Base-by-base conservation (phyloP, 306 rosid species). In the Citrullus amarus region DNA sequence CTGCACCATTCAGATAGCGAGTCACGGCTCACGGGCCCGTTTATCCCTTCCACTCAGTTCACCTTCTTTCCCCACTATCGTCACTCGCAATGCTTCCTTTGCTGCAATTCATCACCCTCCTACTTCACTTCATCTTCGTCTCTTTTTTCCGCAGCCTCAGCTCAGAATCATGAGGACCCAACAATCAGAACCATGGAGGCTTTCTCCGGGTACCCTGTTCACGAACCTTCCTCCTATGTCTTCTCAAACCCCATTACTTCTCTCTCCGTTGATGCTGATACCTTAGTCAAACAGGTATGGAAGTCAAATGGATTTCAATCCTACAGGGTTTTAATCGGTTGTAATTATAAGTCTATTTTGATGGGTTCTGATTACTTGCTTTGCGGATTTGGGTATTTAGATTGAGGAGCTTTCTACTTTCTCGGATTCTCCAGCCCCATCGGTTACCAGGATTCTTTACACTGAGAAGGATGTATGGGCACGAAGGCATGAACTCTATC, bases 391-490 rank as follows among this genome's bases (percentile, higher is more conserved):
- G 59, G 59, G 77, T 7, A 9, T 11, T 51, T 86, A 95, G 97
- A 89, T 95, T 84, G 96, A 92, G 75, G 97, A 95, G 75, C 97
- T 95, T 53, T 83, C 97, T 10, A 82, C 88, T 30, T 89, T 89
- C 78, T 95, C 98, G 71, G 95, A 92, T 76, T 82, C 97, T 46
- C 91, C 96, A 77, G 86, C 93, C 78, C 98, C 98, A 53, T 92
- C 98, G 78, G 98, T 95, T 10, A 91, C 98, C 57, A 87, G 98
- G 86, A 80, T 92, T 79, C 88, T 95, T 83, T 95, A 84, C 82
- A 86, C 91, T 60, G 89, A 95, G 32, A 91, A 92, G 82, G 98
- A 95, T 87, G 91, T 95, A 16, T 78, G 86, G 85, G 97, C 92
- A 4, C 95, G 98, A 78, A 86, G 93, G 97, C 86, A 77, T 36